These are phyloP conservation scores for Xylariaceae sp. DNA, from an alignment of 2,329 filamentous ascomycete genomes.

Conservation along the genomic window DNA sequence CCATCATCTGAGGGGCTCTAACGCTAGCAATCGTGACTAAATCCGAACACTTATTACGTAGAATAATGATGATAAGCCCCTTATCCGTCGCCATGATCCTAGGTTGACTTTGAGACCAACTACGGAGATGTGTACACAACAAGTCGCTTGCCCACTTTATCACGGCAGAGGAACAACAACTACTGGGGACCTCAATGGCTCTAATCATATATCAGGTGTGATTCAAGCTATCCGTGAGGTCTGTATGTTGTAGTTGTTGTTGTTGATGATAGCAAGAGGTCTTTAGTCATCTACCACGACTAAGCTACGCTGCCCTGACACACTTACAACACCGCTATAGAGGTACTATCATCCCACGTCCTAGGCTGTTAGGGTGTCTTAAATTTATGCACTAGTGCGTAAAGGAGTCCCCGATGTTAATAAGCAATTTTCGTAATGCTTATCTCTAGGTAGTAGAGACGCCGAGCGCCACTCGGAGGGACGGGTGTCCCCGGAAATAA, in stretches of 20 bases:
- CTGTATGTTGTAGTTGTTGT: no score
- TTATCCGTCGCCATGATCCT: not conserved
- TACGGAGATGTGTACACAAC: no score
- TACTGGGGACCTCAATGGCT: no score
- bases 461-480: not conserved
- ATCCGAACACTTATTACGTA: no score
- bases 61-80: not conserved
- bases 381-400: not conserved
- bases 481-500: not conserved
- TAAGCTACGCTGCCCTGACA: not conserved
- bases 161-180: no score
- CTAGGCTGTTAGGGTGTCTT: not conserved
- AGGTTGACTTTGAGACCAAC: no score
- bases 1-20: not conserved
- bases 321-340: not conserved
- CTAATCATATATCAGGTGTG: no score
- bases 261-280: no score
- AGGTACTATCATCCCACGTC: not conserved
- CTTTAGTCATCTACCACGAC: no score
- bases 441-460: not conserved
- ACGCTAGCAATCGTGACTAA: not conserved
- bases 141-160: no score
- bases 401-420: not conserved
- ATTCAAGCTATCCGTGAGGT: no score
- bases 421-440: not conserved